These are phyloP conservation scores for Podospora pseudocomata DNA, from an alignment of 495 filamentous ascomycete genomes.

Conservation along the genomic window DNA sequence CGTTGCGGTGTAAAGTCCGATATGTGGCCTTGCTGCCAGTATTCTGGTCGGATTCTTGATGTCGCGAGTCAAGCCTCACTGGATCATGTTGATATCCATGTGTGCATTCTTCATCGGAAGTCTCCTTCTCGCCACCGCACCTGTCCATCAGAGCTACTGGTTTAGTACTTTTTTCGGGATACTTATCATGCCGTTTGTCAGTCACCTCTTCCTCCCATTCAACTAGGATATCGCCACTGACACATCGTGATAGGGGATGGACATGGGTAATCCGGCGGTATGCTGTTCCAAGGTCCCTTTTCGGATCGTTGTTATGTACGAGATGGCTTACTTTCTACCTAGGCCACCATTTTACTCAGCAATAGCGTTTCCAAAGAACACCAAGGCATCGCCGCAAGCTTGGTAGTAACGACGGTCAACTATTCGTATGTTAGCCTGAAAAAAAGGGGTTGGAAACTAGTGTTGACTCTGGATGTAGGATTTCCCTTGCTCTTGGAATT, in stretches of 20 bases:
- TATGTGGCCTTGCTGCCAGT: slow-evolving; percentile 35
- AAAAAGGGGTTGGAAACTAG: background rate
- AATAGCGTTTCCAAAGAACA: slow-evolving; percentile 55
- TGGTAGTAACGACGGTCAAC: slow-evolving; percentile 45
- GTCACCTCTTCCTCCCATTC: background rate
- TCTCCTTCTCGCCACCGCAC: slow-evolving; percentile 46
- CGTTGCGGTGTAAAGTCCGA: slow-evolving; percentile 23
- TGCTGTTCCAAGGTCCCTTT: background rate
- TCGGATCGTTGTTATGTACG: background rate
- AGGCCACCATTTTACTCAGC: slow-evolving; percentile 53
- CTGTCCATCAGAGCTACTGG: slow-evolving; percentile 56
- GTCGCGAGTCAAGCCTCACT: slow-evolving; percentile 40
- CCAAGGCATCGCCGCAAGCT: slow-evolving; percentile 53
- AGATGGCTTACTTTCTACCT: slow-evolving; percentile 24
- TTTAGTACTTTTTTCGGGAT: slow-evolving; percentile 54
- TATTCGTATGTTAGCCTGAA: slow-evolving; percentile 27
- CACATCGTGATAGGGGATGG: slow-evolving; percentile 41
- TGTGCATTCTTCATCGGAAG: slow-evolving; percentile 44
- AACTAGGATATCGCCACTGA: background rate
- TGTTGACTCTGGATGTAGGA: slow-evolving; percentile 10
- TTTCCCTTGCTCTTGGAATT: slow-evolving; percentile 45
- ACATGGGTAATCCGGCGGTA: slow-evolving; percentile 35
- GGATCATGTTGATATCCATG: slow-evolving; percentile 52
- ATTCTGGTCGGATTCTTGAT: slow-evolving; percentile 45
- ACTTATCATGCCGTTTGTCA: slow-evolving; percentile 53